Evolutionary conservation across 2,329 filamentous ascomycete species (phyloP), one percentile per base, ranked within the genome.

Genomic region (Orbilia javanica): DNA sequence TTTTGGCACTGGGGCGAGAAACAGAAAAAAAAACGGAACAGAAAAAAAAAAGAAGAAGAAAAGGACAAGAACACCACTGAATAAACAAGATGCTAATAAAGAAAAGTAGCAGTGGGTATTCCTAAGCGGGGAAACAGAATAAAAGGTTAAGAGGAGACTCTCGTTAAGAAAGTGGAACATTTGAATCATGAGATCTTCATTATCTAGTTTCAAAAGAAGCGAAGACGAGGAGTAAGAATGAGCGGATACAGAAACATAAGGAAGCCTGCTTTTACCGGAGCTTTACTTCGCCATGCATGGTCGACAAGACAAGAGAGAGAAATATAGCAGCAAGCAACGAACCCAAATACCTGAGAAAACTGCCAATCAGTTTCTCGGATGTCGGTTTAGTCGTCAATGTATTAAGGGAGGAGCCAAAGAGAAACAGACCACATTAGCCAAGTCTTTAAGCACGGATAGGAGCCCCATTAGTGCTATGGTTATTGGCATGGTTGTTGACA

Each of bases 401-500:
- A 42, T 53, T 27, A 72, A 53, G 31, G 39, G 34, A 11, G 22
- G 44, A 11, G 48, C 18, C 46, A 64, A 64, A n/a, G 18, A 53
- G 18, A 68, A 64, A 20, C n/a, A n/a, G n/a, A n/a, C 29, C 27
- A 25, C 15, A n/a, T 36, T 10, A 46, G 20, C 10, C 22, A 29
- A 50, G 6, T 25, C 8, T 46, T 67, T 63, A 78, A 50, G 50
- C 63, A 36, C 74, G 74, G 62, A 71, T 53, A 31, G 74, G 46
- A 8, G 74, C 44, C n/a, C 74, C 74, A 27, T 71, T 72, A n/a
- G 67, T 8, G 34, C 46, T 53, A 64, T 78, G 74, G 39, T 67
- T 63, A n/a, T 46, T 80, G 27, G 86, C 84, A 78, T 88, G 87
- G 79, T 88, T 88, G 52, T 85, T 83, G 48, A 86, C 85, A 80